Percentiles rank a stretch among this genome's conserved stretches.
Conservation (phyloP, 2,329 filamentous ascomycete genomes). For the Macrophomina pseudophaseolina region DNA sequence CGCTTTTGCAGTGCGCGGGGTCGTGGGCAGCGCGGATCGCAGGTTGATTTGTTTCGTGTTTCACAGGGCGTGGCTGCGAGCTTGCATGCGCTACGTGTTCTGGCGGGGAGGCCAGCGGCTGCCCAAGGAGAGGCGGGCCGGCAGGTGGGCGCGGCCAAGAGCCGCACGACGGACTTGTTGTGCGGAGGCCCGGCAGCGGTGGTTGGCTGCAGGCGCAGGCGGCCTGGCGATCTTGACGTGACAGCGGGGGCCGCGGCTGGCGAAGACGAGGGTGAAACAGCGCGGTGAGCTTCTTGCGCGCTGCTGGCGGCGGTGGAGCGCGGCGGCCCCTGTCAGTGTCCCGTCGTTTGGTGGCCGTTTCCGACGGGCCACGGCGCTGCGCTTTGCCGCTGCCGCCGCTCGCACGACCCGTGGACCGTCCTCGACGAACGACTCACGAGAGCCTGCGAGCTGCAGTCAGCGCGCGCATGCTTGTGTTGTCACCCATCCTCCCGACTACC, state of each 20-base stretch:
- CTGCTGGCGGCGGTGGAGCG: constrained; percentile 13
- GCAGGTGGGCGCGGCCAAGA: constrained; percentile 11
- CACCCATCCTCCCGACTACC: not conserved
- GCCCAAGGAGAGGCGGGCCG: constrained; percentile 11
- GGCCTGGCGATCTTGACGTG: constrained; percentile 7
- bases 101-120: constrained; percentile 13
- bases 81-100: constrained; percentile 18
- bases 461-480: constrained; percentile 10
- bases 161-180: constrained; percentile 3
- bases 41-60: constrained; percentile 22
- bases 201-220: not conserved
- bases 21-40: constrained; percentile 1
- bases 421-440: constrained; percentile 21
- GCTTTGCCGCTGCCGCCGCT: constrained; percentile 2
- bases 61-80: constrained; percentile 2
- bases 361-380: not conserved
- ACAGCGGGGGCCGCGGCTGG: not conserved
- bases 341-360: not conserved
- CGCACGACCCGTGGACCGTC: constrained; percentile 11
- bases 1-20: constrained; percentile 3
- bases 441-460: constrained; percentile 24
- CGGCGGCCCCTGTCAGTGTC: not conserved
- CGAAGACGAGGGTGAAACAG: constrained; percentile 6
- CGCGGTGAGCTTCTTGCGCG: constrained; percentile 4
- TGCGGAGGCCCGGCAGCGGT: constrained; percentile 8